Evolutionary conservation across 2,329 filamentous ascomycete species (phyloP).

Genomic region (Colletotrichum trifolii): DNA sequence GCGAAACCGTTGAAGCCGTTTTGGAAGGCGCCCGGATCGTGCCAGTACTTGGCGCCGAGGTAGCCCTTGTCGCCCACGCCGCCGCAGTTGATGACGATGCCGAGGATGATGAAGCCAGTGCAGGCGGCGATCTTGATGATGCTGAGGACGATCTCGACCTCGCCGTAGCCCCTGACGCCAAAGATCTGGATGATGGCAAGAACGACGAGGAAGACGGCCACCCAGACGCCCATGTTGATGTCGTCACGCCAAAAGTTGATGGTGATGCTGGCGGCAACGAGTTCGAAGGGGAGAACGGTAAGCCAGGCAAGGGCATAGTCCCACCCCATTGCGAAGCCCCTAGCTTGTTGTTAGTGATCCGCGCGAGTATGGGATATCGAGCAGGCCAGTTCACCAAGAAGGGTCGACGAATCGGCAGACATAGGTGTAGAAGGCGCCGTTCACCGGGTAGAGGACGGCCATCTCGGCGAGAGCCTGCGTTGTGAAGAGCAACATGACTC

Average conservation of each 20-base stretch:
- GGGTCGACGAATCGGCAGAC: conserved; percentile 71
- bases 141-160: conserved; percentile 69
- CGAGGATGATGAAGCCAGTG: conserved; percentile 37
- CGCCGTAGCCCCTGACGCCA: conserved; percentile 68
- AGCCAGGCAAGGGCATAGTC: conserved; percentile 71
- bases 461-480: conserved; percentile 70
- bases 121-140: conserved; percentile 62
- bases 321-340: conserved; percentile 65
- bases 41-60: conserved; percentile 39
- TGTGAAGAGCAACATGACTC: conserved; percentile 70
- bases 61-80: conserved; percentile 38
- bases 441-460: conserved; percentile 70
- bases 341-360: conserved; percentile 40
- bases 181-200: conserved; percentile 62
- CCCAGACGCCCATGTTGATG: conserved; percentile 65
- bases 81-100: conserved; percentile 39
- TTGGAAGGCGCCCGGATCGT: conserved; percentile 38
- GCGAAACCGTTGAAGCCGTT: conserved; percentile 42
- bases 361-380: neutral
- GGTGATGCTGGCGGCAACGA: conserved; percentile 77
- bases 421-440: conserved; percentile 72
- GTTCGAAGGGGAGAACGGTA: conserved; percentile 77
- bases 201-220: conserved; percentile 52
- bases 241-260: conserved; percentile 72
- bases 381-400: conserved; percentile 54